Conservation (phyloP, 192 early-diverging fungal species). For the Jimgerdemannia lactiflua region DNA sequence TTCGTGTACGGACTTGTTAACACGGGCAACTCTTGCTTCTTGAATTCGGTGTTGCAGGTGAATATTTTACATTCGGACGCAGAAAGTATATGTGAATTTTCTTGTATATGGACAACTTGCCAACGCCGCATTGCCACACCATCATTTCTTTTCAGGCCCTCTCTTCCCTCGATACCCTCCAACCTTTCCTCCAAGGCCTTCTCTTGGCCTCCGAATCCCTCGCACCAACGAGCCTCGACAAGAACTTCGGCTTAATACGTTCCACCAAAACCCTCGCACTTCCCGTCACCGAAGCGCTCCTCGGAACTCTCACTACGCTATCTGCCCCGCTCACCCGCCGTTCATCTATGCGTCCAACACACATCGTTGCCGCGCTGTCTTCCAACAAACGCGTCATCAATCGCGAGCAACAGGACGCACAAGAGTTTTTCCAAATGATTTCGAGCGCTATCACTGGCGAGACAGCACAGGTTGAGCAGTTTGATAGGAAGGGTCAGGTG, state of each 20-base stretch:
- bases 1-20: constrained; percentile 77
- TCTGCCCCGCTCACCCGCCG: constrained; percentile 27
- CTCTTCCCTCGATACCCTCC: constrained; percentile 14
- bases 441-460: constrained; percentile 71
- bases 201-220: constrained; percentile 19
- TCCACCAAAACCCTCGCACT: constrained; percentile 12
- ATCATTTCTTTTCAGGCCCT: neutral
- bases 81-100: too few species aligned
- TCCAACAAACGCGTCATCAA: constrained; percentile 55
- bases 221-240: constrained; percentile 19
- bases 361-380: constrained; percentile 58
- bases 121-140: too few species aligned
- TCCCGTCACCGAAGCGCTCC: constrained; percentile 14
- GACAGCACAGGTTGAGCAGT: constrained; percentile 22
- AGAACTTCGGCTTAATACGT: constrained; percentile 25
- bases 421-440: constrained; percentile 83
- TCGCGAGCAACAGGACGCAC: constrained; percentile 83
- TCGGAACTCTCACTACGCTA: constrained; percentile 22
- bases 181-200: constrained; percentile 9
- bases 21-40: constrained; percentile 90
- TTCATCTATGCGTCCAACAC: constrained; percentile 55
- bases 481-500: neutral
- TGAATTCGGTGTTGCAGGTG: constrained; percentile 91
- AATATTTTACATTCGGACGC: neutral
- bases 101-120: too few species aligned